Percentiles rank a stretch among this genome's conserved stretches.
Evolutionary conservation across 306 rosid species (phyloP).

Genomic region (Luffa acutangula): DNA sequence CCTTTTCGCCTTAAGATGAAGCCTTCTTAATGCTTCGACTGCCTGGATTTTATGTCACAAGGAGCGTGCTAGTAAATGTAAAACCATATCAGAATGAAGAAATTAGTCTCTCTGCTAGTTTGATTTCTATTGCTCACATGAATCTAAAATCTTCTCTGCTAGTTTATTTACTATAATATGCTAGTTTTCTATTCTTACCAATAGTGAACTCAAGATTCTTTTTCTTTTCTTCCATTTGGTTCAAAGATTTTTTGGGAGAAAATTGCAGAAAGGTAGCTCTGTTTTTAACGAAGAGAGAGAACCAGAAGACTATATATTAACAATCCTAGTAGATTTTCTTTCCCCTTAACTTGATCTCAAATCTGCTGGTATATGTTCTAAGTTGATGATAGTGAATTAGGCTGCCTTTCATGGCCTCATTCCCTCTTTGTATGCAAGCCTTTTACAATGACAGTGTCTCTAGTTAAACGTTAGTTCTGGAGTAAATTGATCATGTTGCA

Average conservation of each 20-base stretch:
- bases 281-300: too few species aligned
- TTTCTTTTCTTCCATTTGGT: neutral
- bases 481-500: neutral
- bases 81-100: neutral
- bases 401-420: neutral
- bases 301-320: too few species aligned
- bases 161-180: neutral
- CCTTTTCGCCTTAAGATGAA: neutral
- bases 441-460: neutral
- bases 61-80: neutral
- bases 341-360: too few species aligned
- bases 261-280: too few species aligned
- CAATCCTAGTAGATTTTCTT: too few species aligned
- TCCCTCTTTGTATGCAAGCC: neutral
- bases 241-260: too few species aligned
- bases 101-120: neutral
- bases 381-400: neutral
- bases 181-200: neutral
- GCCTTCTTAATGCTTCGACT: neutral
- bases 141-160: neutral
- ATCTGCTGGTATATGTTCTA: neutral
- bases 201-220: slow-evolving; percentile 6
- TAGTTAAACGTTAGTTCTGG: neutral
- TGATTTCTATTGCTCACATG: neutral
- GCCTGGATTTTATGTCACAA: neutral